Evolutionary conservation across 352 stramenopile species (phyloP).

Genomic region (Phytopythium mirpurense): DNA sequence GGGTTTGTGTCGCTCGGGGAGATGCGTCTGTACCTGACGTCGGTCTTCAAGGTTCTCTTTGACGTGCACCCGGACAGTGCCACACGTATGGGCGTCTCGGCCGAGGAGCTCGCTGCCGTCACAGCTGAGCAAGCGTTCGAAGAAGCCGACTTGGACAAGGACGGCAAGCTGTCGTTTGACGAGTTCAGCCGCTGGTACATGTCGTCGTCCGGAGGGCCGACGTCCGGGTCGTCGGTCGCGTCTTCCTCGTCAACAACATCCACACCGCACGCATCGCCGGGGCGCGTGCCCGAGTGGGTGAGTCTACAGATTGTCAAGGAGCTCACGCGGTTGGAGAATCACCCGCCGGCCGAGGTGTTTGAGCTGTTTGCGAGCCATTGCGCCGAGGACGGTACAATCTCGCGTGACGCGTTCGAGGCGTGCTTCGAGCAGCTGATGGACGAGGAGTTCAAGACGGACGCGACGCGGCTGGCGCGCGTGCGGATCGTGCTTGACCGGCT

Average conservation of each 20-base stretch:
- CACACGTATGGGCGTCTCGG: slow-evolving; percentile 49
- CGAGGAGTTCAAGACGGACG: slow-evolving; percentile 69
- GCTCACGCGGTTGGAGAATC: slow-evolving; percentile 82
- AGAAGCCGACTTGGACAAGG: slow-evolving; percentile 68
- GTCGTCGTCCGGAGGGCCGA: slow-evolving; percentile 5
- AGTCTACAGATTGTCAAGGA: slow-evolving; percentile 76
- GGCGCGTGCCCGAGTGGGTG: slow-evolving; percentile 50
- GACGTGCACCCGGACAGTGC: slow-evolving; percentile 70
- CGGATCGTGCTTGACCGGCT: slow-evolving; percentile 68
- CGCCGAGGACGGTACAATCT: slow-evolving; percentile 71
- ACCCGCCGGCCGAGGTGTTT: slow-evolving; percentile 79
- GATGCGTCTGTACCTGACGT: slow-evolving; percentile 81
- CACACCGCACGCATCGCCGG: slow-evolving; percentile 6
- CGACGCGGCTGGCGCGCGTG: slow-evolving; percentile 54
- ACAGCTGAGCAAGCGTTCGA: slow-evolving; percentile 78
- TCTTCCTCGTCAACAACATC: slow-evolving; percentile 2
- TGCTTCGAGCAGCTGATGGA: slow-evolving; percentile 84
- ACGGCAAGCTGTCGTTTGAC: slow-evolving; percentile 77
- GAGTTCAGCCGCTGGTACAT: slow-evolving; percentile 82
- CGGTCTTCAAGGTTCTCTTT: slow-evolving; percentile 86
- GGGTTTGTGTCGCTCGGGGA: slow-evolving; percentile 81
- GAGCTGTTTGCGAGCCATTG: slow-evolving; percentile 84
- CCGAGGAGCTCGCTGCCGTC: slow-evolving; percentile 67
- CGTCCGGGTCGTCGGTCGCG: slow-evolving; percentile 28
- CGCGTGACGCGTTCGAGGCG: slow-evolving; percentile 74